Percentiles rank a stretch among this genome's conserved stretches.
These are phyloP conservation scores for Hermanozyma aechmeae DNA, from an alignment of 805 yeast species.

Conservation along the genomic window DNA sequence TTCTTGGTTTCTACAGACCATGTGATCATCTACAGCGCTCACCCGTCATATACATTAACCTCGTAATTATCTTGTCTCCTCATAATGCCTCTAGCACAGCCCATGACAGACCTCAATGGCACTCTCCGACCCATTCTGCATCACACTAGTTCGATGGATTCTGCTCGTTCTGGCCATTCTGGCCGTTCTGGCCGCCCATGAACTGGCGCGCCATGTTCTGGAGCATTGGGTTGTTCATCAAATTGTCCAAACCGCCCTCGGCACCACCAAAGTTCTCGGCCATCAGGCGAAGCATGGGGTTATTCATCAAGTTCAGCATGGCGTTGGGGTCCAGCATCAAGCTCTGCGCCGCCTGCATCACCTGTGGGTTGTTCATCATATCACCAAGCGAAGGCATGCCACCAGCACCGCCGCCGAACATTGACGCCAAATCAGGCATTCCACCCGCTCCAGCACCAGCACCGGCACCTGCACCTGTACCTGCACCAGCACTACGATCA, in stretches of 20 bases:
- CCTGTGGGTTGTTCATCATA: constrained; percentile 48
- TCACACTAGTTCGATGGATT: too few species aligned
- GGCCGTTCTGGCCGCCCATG: constrained; percentile 39
- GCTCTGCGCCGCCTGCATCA: constrained; percentile 81
- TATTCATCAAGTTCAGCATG: constrained; percentile 61
- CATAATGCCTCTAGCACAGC: too few species aligned
- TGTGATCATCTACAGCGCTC: too few species aligned
- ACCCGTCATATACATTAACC: too few species aligned
- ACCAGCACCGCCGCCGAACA: constrained; percentile 57
- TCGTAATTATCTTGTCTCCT: too few species aligned
- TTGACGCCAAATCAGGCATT: constrained; percentile 64
- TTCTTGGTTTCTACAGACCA: too few species aligned
- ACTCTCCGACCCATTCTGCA: too few species aligned
- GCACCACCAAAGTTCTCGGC: constrained; percentile 72
- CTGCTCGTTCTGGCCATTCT: too few species aligned
- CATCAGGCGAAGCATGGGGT: constrained; percentile 78
- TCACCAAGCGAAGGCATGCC: constrained; percentile 53
- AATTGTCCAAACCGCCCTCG: constrained; percentile 43
- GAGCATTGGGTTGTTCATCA: constrained; percentile 77
- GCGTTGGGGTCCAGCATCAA: constrained; percentile 84
- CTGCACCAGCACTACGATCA: constrained; percentile 16
- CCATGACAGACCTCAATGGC: too few species aligned
- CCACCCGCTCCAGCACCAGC: constrained; percentile 40
- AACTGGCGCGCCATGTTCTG: constrained; percentile 56
- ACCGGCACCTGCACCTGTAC: constrained; percentile 23